Base-by-base conservation (phyloP, 2,329 filamentous ascomycete genomes). In the Cladophialophora exuberans region DNA sequence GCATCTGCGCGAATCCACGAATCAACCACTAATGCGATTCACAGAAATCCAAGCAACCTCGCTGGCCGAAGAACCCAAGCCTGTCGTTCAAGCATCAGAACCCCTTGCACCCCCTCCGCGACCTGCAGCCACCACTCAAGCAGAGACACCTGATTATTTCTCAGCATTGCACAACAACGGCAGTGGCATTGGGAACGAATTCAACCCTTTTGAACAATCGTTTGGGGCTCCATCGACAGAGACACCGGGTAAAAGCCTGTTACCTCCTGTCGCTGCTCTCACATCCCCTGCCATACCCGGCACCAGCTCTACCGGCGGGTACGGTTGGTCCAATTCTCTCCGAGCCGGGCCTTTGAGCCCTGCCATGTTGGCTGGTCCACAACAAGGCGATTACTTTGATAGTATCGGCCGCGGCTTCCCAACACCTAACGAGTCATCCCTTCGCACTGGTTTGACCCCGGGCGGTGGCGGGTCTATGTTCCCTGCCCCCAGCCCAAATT, bases 381-480 rank as follows among this genome's bases (percentile, higher is more conserved):
- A 83, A 18, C 78, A 77, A 39, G 66, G 87, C 52, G 91, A 97
- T 70, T 97, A 97, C 75, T 96, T 97, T 69, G 83, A 83, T 64
- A 90, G 96, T 66, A 86, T 86, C 48, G 79, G 96, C 61, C 86
- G 90, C 65, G 89, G 89, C 50, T 96, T 96, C 68, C 90, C 91
- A 3, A 97, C 94, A 3, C 93, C 93, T 1, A 97, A 97, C 83
- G 94, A 99, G 75, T 97, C 93, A 6, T 95, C 90, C 2, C 77
- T 97, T 48, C 83, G 94, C 57, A 94, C 91, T 57, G 94, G 94
- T 53, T 76, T 97, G 63, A 97, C 94, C 49, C 94, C 94, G 44
- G 94, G 94, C 57, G 93, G 93, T 63, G 91, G 92, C 70, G 93
- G 92, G 65, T 96, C 92, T 65, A 97, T 97, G 90, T 97, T 97